phyloP scores from a whole-genome alignment of 2,329 filamentous ascomycete genomes.

The Pseudomassariella vexata region DNA sequence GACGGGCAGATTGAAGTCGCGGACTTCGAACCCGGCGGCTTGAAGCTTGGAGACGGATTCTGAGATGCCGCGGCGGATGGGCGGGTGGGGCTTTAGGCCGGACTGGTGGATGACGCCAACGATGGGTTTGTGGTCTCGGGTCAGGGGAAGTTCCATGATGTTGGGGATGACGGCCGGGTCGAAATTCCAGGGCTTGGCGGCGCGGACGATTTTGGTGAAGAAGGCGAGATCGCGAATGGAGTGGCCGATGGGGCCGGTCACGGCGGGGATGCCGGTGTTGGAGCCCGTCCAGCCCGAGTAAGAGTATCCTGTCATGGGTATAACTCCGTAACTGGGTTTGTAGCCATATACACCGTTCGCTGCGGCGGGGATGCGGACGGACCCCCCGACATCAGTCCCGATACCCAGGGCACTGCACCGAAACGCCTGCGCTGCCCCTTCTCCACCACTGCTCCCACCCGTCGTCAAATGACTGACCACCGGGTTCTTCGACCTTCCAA shows the following conservation, averaged over 20 bases:
- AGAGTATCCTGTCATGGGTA: slow-evolving; percentile 25
- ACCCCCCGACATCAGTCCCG: slow-evolving; percentile 19
- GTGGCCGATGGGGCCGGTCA: slow-evolving; percentile 18
- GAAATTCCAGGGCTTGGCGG: slow-evolving; percentile 17
- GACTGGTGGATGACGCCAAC: slow-evolving; percentile 22
- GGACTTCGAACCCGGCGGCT: slow-evolving; percentile 21
- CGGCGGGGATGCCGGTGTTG: slow-evolving; percentile 23
- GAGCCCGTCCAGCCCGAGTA: slow-evolving; percentile 21
- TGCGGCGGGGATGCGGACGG: slow-evolving; percentile 20
- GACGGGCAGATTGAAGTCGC: slow-evolving; percentile 23
- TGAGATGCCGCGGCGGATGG: slow-evolving; percentile 19
- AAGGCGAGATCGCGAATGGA: slow-evolving; percentile 20
- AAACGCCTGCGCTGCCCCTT: slow-evolving; percentile 15
- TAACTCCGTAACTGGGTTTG: slow-evolving; percentile 22
- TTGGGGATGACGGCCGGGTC: slow-evolving; percentile 16
- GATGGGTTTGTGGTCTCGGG: slow-evolving; percentile 16
- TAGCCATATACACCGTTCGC: slow-evolving; percentile 24
- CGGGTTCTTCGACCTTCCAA: slow-evolving; percentile 17
- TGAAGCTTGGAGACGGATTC: slow-evolving; percentile 20
- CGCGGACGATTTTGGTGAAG: slow-evolving; percentile 15
- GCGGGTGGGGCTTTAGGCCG: slow-evolving; percentile 23
- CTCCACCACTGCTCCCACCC: slow-evolving; percentile 18
- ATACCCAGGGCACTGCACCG: slow-evolving; percentile 16
- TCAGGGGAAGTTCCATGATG: slow-evolving; percentile 11
- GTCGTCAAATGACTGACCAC: slow-evolving; percentile 12